phyloP scores from a whole-genome alignment of 345 rosid species.

The Citrus inodora region DNA sequence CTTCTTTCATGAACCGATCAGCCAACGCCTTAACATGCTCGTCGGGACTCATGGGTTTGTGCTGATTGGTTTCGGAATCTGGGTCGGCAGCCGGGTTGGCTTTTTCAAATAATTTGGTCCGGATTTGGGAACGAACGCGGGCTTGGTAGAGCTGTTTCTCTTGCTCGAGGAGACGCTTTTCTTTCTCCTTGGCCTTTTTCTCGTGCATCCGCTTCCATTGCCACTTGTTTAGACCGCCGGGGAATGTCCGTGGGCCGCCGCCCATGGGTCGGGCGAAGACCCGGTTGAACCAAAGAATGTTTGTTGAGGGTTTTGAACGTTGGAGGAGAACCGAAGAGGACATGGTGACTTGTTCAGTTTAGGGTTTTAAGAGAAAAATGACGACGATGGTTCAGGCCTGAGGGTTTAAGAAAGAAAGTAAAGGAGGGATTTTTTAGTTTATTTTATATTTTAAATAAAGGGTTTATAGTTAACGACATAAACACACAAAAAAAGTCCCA shows the following conservation, averaged over 20 bases:
- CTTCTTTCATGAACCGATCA: conserved; percentile 82
- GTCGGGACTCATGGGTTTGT: conserved; percentile 54
- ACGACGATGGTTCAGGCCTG: background rate
- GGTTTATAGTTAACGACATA: background rate
- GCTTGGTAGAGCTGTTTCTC: conserved; percentile 90
- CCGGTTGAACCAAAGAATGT: conserved; percentile 17
- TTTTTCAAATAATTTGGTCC: conserved; percentile 44
- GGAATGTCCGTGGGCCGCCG: conserved; percentile 94
- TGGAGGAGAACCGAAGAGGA: conserved; percentile 24
- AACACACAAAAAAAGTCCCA: background rate
- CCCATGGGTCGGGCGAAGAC: conserved; percentile 68
- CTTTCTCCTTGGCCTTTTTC: conserved; percentile 88
- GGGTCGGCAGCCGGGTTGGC: conserved; percentile 17
- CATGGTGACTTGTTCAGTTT: conserved; percentile 20
- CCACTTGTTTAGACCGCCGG: conserved; percentile 95
- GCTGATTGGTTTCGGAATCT: conserved; percentile 5
- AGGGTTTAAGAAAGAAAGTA: background rate
- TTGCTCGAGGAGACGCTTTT: conserved; percentile 74
- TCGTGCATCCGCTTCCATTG: conserved; percentile 99
- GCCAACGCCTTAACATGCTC: conserved; percentile 75
- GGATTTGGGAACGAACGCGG: conserved; percentile 66
- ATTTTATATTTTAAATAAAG: background rate
- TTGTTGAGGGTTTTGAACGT: conserved; percentile 29
- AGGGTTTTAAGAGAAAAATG: conserved; percentile 11
- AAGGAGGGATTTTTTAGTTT: background rate